Percentiles rank a stretch among this genome's conserved stretches.
phyloP scores from a whole-genome alignment of 2,329 filamentous ascomycete genomes.

The Cladophialophora carrionii region DNA sequence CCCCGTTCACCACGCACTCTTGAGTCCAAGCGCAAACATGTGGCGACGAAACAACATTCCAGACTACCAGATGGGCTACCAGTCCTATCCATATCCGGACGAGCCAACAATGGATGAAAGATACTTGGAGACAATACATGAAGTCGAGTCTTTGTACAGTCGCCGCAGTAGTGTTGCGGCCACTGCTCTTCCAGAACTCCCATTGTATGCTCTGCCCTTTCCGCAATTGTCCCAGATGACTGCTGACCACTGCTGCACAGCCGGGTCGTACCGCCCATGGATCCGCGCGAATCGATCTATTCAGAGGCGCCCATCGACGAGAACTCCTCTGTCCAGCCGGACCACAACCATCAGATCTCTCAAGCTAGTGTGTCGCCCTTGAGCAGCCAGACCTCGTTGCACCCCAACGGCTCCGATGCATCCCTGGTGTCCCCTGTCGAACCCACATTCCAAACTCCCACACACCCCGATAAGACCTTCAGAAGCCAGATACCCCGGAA shows the following conservation, averaged over 20 bases:
- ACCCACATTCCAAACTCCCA: constrained; percentile 39
- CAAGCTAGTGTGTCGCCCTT: constrained; percentile 35
- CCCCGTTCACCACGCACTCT: constrained; percentile 9
- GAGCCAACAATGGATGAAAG: constrained; percentile 46
- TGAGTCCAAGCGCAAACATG: constrained; percentile 25
- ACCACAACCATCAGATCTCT: constrained; percentile 19
- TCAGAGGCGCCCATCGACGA: constrained; percentile 57
- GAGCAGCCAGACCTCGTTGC: constrained; percentile 38
- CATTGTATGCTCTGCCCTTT: constrained; percentile 43
- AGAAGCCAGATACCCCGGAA: constrained; percentile 35
- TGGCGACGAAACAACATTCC: constrained; percentile 29
- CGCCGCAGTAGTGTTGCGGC: constrained; percentile 37
- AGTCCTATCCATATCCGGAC: constrained; percentile 25
- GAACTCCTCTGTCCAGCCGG: constrained; percentile 46
- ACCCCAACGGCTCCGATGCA: constrained; percentile 33
- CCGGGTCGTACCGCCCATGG: constrained; percentile 36
- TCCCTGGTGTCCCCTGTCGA: constrained; percentile 40
- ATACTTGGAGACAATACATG: constrained; percentile 47
- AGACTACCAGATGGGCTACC: constrained; percentile 33
- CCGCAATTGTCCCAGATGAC: background rate
- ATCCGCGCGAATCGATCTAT: constrained; percentile 26
- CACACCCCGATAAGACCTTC: constrained; percentile 26
- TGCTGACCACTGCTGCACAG: constrained; percentile 26
- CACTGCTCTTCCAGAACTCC: constrained; percentile 45
- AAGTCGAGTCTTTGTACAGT: constrained; percentile 43